These are phyloP conservation scores for Pleodorina starrii DNA, from an alignment of 139 green algal species.

Conservation along the genomic window DNA sequence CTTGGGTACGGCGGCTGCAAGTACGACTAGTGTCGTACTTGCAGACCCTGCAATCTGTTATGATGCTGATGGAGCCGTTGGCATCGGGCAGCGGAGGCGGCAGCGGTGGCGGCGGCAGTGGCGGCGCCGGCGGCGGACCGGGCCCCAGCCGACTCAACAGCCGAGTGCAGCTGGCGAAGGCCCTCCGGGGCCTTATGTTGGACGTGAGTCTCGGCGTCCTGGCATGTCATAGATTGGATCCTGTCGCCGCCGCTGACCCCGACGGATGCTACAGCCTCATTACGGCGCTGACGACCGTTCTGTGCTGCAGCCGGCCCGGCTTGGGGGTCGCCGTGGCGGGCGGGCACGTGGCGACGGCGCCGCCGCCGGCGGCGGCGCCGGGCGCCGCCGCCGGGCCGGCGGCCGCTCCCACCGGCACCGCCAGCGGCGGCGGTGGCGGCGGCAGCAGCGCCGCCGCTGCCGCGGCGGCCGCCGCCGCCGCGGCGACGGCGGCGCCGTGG, in stretches of 20 bases:
- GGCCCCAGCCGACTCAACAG: conserved; percentile 6
- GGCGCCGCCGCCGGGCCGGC: not conserved
- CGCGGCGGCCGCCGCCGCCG: not conserved
- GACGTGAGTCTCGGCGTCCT: not conserved
- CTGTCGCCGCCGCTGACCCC: not conserved
- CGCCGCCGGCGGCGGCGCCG: not conserved
- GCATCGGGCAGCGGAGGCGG: not conserved
- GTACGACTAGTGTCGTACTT: conserved; percentile 10
- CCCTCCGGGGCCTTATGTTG: conserved; percentile 5
- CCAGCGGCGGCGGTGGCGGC: not conserved
- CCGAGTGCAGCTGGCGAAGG: not conserved
- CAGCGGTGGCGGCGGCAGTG: not conserved
- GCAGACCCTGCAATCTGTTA: not conserved
- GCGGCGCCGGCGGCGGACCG: not conserved
- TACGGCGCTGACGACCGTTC: not conserved
- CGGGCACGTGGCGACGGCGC: not conserved
- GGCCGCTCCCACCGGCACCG: not conserved
- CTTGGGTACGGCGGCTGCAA: conserved; percentile 32
- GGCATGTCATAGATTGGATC: not conserved
- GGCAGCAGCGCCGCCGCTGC: not conserved
- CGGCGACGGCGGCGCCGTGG: not conserved
- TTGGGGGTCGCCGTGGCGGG: conserved; percentile 23
- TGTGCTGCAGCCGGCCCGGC: conserved; percentile 38
- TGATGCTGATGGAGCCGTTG: not conserved
- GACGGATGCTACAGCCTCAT: conserved; percentile 8